Base-by-base conservation (phyloP, 345 rosid genomes). In the Cardamine resedifolia region DNA sequence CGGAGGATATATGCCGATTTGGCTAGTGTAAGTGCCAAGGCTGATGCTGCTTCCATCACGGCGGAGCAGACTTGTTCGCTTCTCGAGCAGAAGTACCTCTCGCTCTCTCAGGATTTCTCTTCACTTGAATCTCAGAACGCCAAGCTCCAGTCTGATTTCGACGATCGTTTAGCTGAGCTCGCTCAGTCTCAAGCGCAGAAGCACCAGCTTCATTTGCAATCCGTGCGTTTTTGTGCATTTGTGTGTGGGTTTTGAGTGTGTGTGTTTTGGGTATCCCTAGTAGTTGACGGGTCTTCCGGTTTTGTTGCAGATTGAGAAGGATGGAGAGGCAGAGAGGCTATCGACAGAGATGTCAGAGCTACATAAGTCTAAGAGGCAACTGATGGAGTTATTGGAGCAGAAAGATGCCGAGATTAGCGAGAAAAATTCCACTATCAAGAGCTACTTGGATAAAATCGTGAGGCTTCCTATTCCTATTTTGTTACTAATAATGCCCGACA, bases 1-100 rank as follows among this genome's bases (percentile, higher is more conserved):
- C 64, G 87, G 30, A 77, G 79, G 44, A 27, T 91, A 14, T 80
- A 81, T 58, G 78, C 52, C 20, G 96, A 95, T 68, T 79, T 91
- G 48, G 95, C 89, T 16, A 87, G 81, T 43, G 91, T 84, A 18
- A 88, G 82, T 76, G 99, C 96, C 1, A 85, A 85, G 60, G 87
- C 92, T 2, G 99, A 95, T 58, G 97, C 99, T 8, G 77, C 89
- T 19, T 64, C 88, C 51, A 88, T 95, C 83, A 91, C 97, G 44
- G 97, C 96, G 58, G 99, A 95, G 84, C 99, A 95, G 72, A 90
- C 96, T 18, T 95, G 96, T 78, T 85, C 97, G 45, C 83, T 95
- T 67, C 94, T 91, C 18, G 99, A 95, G 85, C 96, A 95, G 83
- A 95, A 91, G 87, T 90, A 83, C 76, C 80, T 90, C 61, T 85